phyloP scores from a whole-genome alignment of 805 yeast genomes.

The Cyberlindnera xishuangbannaensis region DNA sequence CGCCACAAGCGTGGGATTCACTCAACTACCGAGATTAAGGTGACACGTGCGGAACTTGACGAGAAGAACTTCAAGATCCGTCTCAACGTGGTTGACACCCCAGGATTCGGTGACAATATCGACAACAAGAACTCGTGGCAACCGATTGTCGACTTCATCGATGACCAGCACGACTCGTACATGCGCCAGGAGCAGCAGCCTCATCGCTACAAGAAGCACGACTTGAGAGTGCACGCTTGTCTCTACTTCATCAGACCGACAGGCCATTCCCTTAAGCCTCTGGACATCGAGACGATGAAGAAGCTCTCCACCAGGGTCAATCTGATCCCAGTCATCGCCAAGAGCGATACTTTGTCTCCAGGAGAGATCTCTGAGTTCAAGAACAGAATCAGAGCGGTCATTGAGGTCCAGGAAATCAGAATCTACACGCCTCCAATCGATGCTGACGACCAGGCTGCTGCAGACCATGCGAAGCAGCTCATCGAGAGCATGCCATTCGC shows the following conservation, averaged over 20 bases:
- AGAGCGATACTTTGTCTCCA: slow-evolving; percentile 24
- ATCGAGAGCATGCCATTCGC: slow-evolving; percentile 88
- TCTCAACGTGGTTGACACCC: slow-evolving; percentile 83
- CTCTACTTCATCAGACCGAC: slow-evolving; percentile 88
- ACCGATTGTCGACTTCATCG: slow-evolving; percentile 81
- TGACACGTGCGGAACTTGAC: slow-evolving; percentile 72
- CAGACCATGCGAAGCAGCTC: slow-evolving; percentile 74
- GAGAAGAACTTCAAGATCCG: slow-evolving; percentile 77
- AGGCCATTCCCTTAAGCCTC: slow-evolving; percentile 79
- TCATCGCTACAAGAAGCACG: slow-evolving; percentile 54
- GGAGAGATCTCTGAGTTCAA: slow-evolving; percentile 23
- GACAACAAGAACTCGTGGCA: slow-evolving; percentile 84
- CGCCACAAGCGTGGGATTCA: slow-evolving; percentile 53
- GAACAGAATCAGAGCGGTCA: slow-evolving; percentile 69
- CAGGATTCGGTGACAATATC: slow-evolving; percentile 90
- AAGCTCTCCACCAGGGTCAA: slow-evolving; percentile 74
- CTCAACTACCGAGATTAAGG: slow-evolving; percentile 73
- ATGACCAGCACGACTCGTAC: slow-evolving; percentile 81
- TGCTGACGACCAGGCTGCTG: slow-evolving; percentile 63
- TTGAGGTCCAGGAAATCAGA: slow-evolving; percentile 77
- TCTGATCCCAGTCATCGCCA: slow-evolving; percentile 71
- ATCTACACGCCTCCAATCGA: slow-evolving; percentile 84
- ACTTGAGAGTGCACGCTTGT: slow-evolving; percentile 86
- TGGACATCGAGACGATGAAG: slow-evolving; percentile 87
- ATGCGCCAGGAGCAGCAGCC: slow-evolving; percentile 97